Conservation (phyloP, 148 eudicot genomes). For the Mesembryanthemum crystallinum region DNA sequence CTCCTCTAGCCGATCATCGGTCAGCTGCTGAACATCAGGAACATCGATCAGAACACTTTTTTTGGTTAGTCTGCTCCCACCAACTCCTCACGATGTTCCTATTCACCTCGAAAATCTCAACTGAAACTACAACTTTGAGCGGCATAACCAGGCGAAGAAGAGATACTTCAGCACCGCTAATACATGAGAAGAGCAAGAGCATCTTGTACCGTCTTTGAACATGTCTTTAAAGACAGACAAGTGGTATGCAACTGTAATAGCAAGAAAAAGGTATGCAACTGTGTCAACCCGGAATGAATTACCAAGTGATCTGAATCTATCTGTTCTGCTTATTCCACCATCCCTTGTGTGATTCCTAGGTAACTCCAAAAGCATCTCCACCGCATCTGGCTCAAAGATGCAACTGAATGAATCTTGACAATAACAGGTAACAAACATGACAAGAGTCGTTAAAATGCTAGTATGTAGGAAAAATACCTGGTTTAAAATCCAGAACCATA, state of each 20-base stretch:
- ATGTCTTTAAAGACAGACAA: conserved; percentile 69
- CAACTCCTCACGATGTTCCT: conserved; percentile 61
- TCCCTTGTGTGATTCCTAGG: too few relatives aligned
- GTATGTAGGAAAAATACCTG: conserved; percentile 11
- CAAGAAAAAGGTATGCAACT: too few relatives aligned
- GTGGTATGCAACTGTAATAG: too few relatives aligned
- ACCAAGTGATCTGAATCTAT: too few relatives aligned
- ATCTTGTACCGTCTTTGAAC: conserved; percentile 62
- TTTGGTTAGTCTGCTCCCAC: conserved; percentile 96
- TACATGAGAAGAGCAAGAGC: conserved; percentile 79
- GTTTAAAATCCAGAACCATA: conserved; percentile 26
- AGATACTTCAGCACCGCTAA: conserved; percentile 94
- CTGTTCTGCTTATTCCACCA: too few relatives aligned
- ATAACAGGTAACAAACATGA: neutral
- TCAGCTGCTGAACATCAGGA: conserved; percentile 52
- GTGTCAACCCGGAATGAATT: conserved; percentile 70
- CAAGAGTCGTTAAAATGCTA: neutral
- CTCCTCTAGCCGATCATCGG: conserved; percentile 43
- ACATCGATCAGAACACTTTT: conserved; percentile 53
- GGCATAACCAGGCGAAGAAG: conserved; percentile 71
- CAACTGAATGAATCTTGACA: neutral
- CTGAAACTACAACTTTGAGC: conserved; percentile 67
- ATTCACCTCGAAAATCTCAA: conserved; percentile 76
- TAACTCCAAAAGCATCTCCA: too few relatives aligned
- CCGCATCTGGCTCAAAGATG: neutral